Base-by-base conservation (phyloP, 495 filamentous ascomycete species). In the Aspergillus leporis region DNA sequence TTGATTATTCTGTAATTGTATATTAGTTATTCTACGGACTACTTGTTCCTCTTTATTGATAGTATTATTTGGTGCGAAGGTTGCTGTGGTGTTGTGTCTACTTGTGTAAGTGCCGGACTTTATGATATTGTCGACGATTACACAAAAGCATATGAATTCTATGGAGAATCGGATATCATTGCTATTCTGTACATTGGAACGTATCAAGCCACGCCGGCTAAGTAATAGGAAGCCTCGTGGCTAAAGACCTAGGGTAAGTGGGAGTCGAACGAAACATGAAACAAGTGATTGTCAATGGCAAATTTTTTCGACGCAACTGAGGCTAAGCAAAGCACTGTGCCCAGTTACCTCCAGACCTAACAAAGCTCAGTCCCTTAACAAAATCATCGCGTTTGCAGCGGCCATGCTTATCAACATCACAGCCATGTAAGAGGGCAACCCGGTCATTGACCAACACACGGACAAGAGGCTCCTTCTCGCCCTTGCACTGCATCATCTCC, bases 361-460 rank as follows among this genome's bases (percentile, higher is more conserved):
- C 88, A 78, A 93, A 96, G 25, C 72, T 80, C 66, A 94, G 73
- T 45, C 87, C 87, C 30, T 86, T 73, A 8, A 95, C 81, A 70
- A 91, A 96, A 16, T 72, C 77, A 57, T 71, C 71, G 50, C 90
- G 62, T 46, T 58, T 79, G 70, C 92, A 96, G 30, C 88, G 73
- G 2, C 91, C 91, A 43, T 84, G 61, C 54, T 64, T 54, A 76
- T 95, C 90, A 6, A 74, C 85, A 3, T 73, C 76, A 70, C 92
- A 96, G 19, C 77, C 83, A 61, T 82, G 75, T 66, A 94, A 62
- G 5, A 84, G 86, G 53, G 91, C 73, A 10, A 96, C 90, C 36
- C 90, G 79, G 65, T 92, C 90, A 74, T 96, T 96, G 10, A 96
- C 78, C 51, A 96, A 64, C 1, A 93, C 80, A 12, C 92, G 78